Conservation (phyloP, 2,329 filamentous ascomycete genomes). For the Beauveria sp. region DNA sequence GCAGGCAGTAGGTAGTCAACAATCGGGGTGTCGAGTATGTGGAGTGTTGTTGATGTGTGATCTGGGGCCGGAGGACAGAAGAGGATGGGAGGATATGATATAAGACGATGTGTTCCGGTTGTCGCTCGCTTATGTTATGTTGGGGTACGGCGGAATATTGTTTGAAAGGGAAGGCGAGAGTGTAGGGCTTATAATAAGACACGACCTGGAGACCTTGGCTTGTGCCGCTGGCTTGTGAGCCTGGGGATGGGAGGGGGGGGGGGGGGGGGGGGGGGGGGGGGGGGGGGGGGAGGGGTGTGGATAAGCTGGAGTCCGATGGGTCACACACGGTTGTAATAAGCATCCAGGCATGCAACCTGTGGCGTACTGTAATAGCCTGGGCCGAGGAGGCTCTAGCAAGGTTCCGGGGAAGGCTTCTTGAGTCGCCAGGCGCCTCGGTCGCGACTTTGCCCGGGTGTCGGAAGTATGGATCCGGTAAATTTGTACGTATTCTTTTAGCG, state of each 20-base stretch:
- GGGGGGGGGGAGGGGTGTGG: no score
- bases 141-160: not conserved
- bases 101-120: slow-evolving; percentile 1
- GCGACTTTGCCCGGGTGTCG: slow-evolving; percentile 4
- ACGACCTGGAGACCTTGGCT: slow-evolving; percentile 6
- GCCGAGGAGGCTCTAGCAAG: not conserved
- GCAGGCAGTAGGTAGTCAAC: not conserved
- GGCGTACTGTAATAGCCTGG: not conserved
- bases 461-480: slow-evolving; percentile 5
- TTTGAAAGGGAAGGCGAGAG: not conserved
- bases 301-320: not conserved
- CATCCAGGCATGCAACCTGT: not conserved
- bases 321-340: slow-evolving; percentile 1
- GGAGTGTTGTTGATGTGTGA: not conserved
- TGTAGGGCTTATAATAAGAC: slow-evolving; percentile 11
- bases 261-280: no score
- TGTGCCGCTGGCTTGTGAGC: slow-evolving; percentile 10
- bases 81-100: not conserved
- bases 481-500: not conserved
- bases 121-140: slow-evolving; percentile 5
- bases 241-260: not conserved
- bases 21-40: not conserved
- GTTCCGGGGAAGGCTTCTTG: not conserved
- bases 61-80: not conserved
- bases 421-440: not conserved